Evolutionary conservation across 2,329 filamentous ascomycete genomes (phyloP).

Genomic region (Grosmannia huntii): DNA sequence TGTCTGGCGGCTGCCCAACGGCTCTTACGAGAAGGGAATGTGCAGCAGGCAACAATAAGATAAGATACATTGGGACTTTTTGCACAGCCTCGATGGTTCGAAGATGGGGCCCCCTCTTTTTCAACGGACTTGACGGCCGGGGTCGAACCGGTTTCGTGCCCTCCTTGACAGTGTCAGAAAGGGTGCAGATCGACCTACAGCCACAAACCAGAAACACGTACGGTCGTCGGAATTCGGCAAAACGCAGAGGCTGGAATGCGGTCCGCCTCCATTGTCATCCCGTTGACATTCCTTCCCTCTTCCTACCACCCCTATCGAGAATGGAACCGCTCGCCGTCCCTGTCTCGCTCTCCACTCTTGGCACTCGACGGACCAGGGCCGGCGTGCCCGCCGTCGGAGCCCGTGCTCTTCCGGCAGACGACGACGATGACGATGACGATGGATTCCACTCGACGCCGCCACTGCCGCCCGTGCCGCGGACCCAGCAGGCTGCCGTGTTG

Average conservation of each 20-base stretch:
- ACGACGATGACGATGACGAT: constrained; percentile 12
- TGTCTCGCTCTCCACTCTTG: neutral
- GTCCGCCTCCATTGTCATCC: neutral
- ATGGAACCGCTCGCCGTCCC: neutral
- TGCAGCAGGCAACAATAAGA: neutral
- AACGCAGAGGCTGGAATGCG: too few species aligned
- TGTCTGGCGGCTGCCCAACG: neutral
- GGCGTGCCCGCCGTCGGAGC: neutral
- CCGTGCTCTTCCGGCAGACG: neutral
- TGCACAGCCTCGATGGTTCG: neutral
- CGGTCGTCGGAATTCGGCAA: too few species aligned
- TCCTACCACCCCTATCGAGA: neutral
- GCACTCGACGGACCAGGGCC: neutral
- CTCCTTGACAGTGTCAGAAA: too few species aligned
- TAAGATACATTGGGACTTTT: too few species aligned
- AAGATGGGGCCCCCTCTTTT: neutral
- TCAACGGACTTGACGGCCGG: neutral
- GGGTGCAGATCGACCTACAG: too few species aligned
- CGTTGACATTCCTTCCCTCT: neutral
- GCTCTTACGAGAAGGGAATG: neutral
- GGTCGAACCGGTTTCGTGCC: neutral
- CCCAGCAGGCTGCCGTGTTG: constrained; percentile 29
- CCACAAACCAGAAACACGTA: too few species aligned
- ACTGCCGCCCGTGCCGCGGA: constrained; percentile 23
- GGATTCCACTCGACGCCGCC: constrained; percentile 6